phyloP scores from a whole-genome alignment of 257 asterid species.

The Eucommia ulmoides region DNA sequence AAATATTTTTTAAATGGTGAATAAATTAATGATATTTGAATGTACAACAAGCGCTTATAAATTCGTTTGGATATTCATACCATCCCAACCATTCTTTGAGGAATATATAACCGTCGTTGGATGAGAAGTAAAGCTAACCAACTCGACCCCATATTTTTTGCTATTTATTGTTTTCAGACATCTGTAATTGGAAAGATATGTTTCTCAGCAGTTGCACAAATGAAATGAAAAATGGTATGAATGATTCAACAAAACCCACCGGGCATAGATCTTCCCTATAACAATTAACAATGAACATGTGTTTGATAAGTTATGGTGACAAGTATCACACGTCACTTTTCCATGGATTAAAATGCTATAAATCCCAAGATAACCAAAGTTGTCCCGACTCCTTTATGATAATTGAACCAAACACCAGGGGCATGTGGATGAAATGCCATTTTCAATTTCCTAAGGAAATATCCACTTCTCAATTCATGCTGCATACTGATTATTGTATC shows the following conservation, averaged over 20 bases:
- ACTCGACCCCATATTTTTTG: conserved; percentile 91
- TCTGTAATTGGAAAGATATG: conserved; percentile 25
- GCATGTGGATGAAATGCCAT: background rate
- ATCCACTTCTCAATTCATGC: background rate
- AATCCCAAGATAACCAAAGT: background rate
- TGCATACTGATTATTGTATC: background rate
- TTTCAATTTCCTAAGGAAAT: background rate
- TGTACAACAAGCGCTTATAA: background rate
- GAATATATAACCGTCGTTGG: conserved; percentile 94
- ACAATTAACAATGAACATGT: background rate
- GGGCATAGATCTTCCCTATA: background rate
- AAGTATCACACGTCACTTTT: background rate
- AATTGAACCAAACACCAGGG: background rate
- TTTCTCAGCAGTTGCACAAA: conserved; percentile 14
- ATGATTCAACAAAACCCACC: background rate
- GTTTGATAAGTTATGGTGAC: background rate
- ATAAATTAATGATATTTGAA: too few relatives aligned
- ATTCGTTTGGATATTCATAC: conserved; percentile 26
- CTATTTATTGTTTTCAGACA: conserved; percentile 95
- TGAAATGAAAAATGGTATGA: background rate
- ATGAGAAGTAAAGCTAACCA: conserved; percentile 94
- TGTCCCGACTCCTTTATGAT: background rate
- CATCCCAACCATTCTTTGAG: conserved; percentile 99
- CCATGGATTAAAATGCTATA: background rate
- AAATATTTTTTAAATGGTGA: too few relatives aligned